Percentiles rank a stretch among this genome's conserved stretches.
These are phyloP conservation scores for Phytophthora syringae DNA, from an alignment of 352 stramenopile genomes.

Conservation along the genomic window DNA sequence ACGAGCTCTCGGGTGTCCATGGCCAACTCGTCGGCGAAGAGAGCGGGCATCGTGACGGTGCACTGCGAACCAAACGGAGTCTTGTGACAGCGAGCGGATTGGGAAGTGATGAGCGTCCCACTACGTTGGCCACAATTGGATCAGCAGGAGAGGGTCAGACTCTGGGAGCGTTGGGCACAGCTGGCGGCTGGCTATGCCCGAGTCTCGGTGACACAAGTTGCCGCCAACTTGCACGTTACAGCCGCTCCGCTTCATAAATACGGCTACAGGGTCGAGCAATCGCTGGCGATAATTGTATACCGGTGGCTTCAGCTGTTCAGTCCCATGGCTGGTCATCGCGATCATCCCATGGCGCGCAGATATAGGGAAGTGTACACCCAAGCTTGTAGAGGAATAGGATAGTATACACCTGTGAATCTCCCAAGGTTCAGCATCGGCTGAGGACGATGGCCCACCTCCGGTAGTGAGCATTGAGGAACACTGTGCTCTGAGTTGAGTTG, in stretches of 20 bases:
- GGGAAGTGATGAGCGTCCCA: slow-evolving; percentile 12
- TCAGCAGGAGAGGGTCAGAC: slow-evolving; percentile 32
- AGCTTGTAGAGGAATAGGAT: too few species aligned
- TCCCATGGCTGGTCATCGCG: too few species aligned
- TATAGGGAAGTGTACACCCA: too few species aligned
- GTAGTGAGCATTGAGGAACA: too few species aligned
- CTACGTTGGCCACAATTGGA: slow-evolving; percentile 12
- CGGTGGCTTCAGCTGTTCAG: not conserved
- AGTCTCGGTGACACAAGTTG: slow-evolving; percentile 32
- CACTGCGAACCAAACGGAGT: too few species aligned
- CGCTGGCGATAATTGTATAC: not conserved
- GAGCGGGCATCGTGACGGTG: slow-evolving; percentile 10
- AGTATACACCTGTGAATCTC: too few species aligned
- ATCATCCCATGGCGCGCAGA: too few species aligned
- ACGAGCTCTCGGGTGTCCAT: slow-evolving; percentile 21
- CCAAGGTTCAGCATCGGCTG: too few species aligned
- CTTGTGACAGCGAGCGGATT: slow-evolving; percentile 19
- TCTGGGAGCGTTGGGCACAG: slow-evolving; percentile 32
- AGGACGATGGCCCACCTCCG: too few species aligned
- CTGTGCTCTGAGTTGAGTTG: too few species aligned
- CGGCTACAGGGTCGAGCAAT: not conserved
- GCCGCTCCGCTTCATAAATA: slow-evolving; percentile 23
- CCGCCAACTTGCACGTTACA: slow-evolving; percentile 26
- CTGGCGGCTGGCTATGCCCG: slow-evolving; percentile 14
- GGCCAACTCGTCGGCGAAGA: slow-evolving; percentile 16